A percentile compares a stretch with the other conserved stretches of the same genome.
Conservation (phyloP, 768 basidiomycete species). For the Lactifluus rugatus region DNA sequence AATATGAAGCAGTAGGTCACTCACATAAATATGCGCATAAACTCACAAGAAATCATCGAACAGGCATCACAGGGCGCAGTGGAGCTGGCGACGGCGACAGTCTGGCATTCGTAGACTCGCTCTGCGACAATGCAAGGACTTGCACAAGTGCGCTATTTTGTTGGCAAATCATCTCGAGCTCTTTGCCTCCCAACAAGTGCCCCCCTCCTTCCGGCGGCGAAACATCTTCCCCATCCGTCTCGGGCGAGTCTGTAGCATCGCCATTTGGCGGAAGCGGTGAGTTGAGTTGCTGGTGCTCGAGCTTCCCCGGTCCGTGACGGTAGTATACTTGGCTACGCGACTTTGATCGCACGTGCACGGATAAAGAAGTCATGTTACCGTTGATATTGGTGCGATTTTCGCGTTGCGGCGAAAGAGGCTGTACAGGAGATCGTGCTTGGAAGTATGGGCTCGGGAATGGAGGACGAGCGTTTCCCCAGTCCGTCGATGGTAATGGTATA, state of each 20-base stretch:
- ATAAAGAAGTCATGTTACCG: slow-evolving; percentile 9
- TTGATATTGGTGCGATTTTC: slow-evolving; percentile 9
- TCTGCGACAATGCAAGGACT: slow-evolving; percentile 57
- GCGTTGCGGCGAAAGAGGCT: slow-evolving; percentile 24
- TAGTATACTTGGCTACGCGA: slow-evolving; percentile 64
- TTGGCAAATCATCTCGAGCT: slow-evolving; percentile 73
- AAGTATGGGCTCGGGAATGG: slow-evolving; percentile 29
- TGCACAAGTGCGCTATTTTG: slow-evolving; percentile 83
- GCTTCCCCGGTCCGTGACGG: slow-evolving; percentile 50
- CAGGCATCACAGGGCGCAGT: slow-evolving; percentile 4
- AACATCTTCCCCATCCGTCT: slow-evolving; percentile 24
- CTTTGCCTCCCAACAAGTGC: slow-evolving; percentile 67
- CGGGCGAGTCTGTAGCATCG: slow-evolving; percentile 13
- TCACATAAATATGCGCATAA: slow-evolving; percentile 8
- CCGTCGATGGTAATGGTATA: slow-evolving; percentile 32
- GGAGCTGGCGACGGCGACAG: slow-evolving; percentile 4
- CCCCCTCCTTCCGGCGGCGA: slow-evolving; percentile 33
- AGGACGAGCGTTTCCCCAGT: slow-evolving; percentile 2
- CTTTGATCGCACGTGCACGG: slow-evolving; percentile 48
- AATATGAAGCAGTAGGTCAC: neutral
- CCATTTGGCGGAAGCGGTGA: slow-evolving; percentile 4
- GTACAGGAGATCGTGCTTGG: slow-evolving; percentile 19
- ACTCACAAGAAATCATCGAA: neutral
- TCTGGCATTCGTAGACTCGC: slow-evolving; percentile 32
- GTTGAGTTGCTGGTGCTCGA: slow-evolving; percentile 46